phyloP scores from a whole-genome alignment of 208 protist species.

The Crithidia bombi region DNA sequence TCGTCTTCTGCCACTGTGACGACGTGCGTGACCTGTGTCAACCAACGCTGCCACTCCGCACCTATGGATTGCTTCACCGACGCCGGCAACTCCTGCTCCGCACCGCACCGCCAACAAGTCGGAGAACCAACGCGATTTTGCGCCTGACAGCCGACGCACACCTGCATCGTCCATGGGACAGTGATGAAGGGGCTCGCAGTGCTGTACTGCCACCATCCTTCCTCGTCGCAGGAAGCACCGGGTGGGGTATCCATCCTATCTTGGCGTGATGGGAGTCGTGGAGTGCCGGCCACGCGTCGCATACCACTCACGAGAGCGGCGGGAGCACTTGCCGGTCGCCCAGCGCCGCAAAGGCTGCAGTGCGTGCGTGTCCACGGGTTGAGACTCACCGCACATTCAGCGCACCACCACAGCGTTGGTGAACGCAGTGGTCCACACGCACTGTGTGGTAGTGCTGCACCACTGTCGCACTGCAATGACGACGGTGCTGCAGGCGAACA shows the following conservation, averaged over 20 bases:
- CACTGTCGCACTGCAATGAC: not conserved
- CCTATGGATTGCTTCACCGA: slow-evolving; percentile 12
- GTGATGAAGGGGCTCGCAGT: slow-evolving; percentile 28
- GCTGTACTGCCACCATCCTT: slow-evolving; percentile 8
- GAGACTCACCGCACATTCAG: slow-evolving; percentile 22
- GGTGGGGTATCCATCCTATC: too few species aligned
- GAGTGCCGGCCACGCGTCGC: not conserved
- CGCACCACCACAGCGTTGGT: slow-evolving; percentile 34
- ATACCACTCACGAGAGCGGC: not conserved
- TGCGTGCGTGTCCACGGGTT: slow-evolving; percentile 38
- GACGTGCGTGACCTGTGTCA: slow-evolving; percentile 25
- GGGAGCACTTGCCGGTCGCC: slow-evolving; percentile 14
- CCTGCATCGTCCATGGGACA: slow-evolving; percentile 47
- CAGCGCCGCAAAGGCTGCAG: slow-evolving; percentile 32
- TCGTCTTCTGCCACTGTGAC: slow-evolving; percentile 1
- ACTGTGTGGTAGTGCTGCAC: too few species aligned
- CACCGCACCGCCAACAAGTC: slow-evolving; percentile 29
- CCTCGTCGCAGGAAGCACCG: too few species aligned
- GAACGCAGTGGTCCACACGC: not conserved
- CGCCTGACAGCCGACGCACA: slow-evolving; percentile 37
- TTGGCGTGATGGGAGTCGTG: too few species aligned
- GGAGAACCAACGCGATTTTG: slow-evolving; percentile 21
- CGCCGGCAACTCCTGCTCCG: slow-evolving; percentile 19
- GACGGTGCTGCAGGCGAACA: not conserved
- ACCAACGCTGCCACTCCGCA: slow-evolving; percentile 20